Conservation (phyloP, 441 rosid genomes). For the Populus tomentosa region DNA sequence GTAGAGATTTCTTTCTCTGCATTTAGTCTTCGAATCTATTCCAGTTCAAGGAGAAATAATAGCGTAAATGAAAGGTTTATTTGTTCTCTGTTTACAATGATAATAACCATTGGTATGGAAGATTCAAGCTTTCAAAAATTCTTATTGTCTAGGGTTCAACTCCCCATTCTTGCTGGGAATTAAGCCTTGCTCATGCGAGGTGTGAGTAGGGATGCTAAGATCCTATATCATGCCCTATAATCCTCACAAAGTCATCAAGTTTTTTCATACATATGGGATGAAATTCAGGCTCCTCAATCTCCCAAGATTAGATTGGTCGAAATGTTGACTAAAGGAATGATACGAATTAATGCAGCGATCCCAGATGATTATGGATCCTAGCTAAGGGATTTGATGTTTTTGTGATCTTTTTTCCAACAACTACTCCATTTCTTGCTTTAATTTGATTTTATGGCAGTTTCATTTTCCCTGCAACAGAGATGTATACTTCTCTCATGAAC, state of each 20-base stretch:
- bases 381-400: background rate
- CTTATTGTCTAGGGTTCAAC: background rate
- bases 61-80: background rate
- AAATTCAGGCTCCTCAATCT: too few species aligned
- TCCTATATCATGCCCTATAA: background rate
- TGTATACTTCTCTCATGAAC: background rate
- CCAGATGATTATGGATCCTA: too few species aligned
- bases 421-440: background rate
- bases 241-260: background rate
- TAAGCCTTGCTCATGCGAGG: background rate
- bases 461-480: background rate
- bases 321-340: too few species aligned
- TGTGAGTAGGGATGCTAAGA: background rate
- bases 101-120: background rate
- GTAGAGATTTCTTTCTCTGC: background rate
- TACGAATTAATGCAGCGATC: too few species aligned
- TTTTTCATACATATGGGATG: too few species aligned
- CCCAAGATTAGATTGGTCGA: too few species aligned
- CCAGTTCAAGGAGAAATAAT: background rate
- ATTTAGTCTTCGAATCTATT: background rate
- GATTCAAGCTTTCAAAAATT: background rate
- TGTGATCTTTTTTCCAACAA: background rate
- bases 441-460: background rate
- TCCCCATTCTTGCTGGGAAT: background rate
- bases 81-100: too few species aligned